phyloP scores from a whole-genome alignment of 1,284 basidiomycete species.

The Sutorius eximius region DNA sequence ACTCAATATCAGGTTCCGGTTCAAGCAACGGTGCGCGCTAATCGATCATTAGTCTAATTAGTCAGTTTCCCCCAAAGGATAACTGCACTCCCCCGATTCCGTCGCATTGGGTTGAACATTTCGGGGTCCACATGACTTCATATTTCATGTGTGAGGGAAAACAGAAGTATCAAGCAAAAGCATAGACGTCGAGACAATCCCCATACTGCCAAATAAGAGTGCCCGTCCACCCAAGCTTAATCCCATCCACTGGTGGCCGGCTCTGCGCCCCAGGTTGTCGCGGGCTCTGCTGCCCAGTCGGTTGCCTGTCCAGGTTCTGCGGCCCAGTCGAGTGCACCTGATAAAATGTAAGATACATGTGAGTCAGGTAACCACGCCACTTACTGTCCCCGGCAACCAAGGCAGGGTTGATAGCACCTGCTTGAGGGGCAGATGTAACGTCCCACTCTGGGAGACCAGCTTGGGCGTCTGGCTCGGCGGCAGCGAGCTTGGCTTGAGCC shows the following conservation, averaged over 20 bases:
- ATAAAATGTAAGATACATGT: conserved; percentile 2
- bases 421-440: conserved; percentile 63
- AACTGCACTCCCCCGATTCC: not conserved
- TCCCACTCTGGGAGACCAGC: conserved; percentile 70
- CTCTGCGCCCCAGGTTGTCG: conserved; percentile 59
- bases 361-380: conserved; percentile 22
- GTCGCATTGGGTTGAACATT: not conserved
- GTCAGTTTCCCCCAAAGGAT: not conserved
- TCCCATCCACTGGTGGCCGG: conserved; percentile 54
- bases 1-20: not conserved
- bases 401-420: conserved; percentile 75
- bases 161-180: conserved; percentile 17
- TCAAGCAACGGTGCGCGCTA: not conserved
- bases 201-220: conserved; percentile 7
- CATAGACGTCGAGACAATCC: conserved; percentile 21
- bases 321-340: conserved; percentile 84
- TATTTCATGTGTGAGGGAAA: conserved; percentile 16
- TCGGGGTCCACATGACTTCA: not conserved
- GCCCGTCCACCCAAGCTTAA: conserved; percentile 36
- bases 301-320: conserved; percentile 61
- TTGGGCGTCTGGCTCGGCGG: conserved; percentile 53
- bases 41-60: not conserved
- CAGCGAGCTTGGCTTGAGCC: conserved; percentile 77
- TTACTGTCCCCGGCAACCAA: conserved; percentile 63
- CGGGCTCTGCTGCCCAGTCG: conserved; percentile 87